Evolutionary conservation across 495 filamentous ascomycete species (phyloP).

Genomic region (Penicillium turbatum): DNA sequence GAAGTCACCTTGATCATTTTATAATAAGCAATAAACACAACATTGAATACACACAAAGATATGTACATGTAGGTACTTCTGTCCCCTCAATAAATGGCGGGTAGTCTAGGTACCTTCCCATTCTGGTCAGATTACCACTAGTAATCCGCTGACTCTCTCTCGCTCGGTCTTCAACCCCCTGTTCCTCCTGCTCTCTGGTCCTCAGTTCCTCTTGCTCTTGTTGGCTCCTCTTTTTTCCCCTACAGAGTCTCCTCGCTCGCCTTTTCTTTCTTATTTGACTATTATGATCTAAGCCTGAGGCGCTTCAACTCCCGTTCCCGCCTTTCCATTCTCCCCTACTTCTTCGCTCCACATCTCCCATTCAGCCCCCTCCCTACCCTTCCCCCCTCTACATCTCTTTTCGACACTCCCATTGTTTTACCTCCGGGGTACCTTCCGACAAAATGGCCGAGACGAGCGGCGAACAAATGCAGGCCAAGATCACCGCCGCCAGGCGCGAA

Average conservation of each 20-base stretch:
- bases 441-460: constrained; percentile 62
- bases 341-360: constrained; percentile 2
- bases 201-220: constrained; percentile 1
- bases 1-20: too few species aligned
- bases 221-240: constrained; percentile 4
- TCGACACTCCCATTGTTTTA: constrained; percentile 15
- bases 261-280: background rate
- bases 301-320: constrained; percentile 1
- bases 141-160: constrained; percentile 10
- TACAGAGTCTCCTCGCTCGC: background rate
- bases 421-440: constrained; percentile 28
- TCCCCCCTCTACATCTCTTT: constrained; percentile 7
- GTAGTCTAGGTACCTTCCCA: background rate
- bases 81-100: background rate
- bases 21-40: too few species aligned
- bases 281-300: constrained; percentile 12
- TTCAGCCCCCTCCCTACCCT: constrained; percentile 11
- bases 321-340: background rate
- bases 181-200: background rate
- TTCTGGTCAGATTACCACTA: constrained; percentile 12
- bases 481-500: constrained; percentile 94
- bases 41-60: background rate
- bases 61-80: background rate
- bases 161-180: constrained; percentile 8
- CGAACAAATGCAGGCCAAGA: constrained; percentile 79